Evolutionary conservation across 1,284 basidiomycete species (phyloP), one percentile per base, ranked within the genome.

Genomic region (Cutaneotrichosporon sp.): DNA sequence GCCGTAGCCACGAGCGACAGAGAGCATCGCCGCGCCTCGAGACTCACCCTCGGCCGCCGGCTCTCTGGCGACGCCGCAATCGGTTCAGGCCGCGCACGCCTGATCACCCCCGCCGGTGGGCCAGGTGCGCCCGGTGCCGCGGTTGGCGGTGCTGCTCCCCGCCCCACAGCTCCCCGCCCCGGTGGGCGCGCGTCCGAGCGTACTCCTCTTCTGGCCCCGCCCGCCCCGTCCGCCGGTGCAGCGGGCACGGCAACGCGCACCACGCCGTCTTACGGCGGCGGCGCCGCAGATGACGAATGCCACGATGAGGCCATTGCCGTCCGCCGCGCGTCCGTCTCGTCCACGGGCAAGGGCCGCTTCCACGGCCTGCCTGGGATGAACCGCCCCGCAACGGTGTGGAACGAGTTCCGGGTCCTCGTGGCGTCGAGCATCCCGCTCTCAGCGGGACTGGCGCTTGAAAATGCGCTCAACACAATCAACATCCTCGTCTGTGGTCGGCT

Each of bases 401-500:
- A 43, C 25, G 60, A 62, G 43, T 42, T 57, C 39, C 34, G 45
- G 29, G 53, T 62, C 7, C 57, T 62, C 27, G 51, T 55, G 10
- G 35, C 39, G 1, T 29, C 19, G 2, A 41, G 42, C 16, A 17
- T 57, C 10, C 58, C 60, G 14, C 51, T 62, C 16, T 39, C 51
- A 3, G 51, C 52, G 27, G 60, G 60, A 8, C 51, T 62, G 19
- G 55, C 57, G 52, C 52, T 62, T 27, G 58, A 62, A 51, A 62
- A 56, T 27, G 52, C 55, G 26, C 48, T 62, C 22, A 62, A 53
- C 32, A 60, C 58, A 8, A 55, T 62, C 45, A 62, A 62, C 24
- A 44, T 69, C 19, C 46, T 67, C 20, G 44, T 70, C 3, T 60
- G 59, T 20, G 60, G 60, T 3, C 48, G 61, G 22, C 48, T 68